Base-by-base conservation (phyloP, 495 filamentous ascomycete species). In the Podospora pseudopauciseta region DNA sequence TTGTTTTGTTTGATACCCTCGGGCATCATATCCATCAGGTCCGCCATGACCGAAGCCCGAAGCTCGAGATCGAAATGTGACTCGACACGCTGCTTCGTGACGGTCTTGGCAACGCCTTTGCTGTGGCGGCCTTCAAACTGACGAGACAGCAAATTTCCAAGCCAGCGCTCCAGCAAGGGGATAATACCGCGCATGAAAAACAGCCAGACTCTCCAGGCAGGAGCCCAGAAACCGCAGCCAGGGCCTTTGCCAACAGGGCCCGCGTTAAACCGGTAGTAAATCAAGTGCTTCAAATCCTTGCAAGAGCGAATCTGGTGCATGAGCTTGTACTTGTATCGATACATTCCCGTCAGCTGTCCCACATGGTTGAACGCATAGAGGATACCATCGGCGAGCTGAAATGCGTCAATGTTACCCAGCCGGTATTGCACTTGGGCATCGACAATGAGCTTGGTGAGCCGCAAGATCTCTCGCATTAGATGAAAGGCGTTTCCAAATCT, bases 11-110 rank as follows among this genome's bases (percentile, higher is more conserved):
- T 97, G 84, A 99, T 97, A 66, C 96, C 96, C 76, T 97, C 96
- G 1, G 96, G 96, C 96, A 99, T 99, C 96, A 99, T 99, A 73
- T 99, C 96, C 90, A 97, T 97, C 30, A 99, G 82, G 81, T 99
- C 96, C 20, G 94, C 92, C 92, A 99, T 99, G 62, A 99, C 96
- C 0, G 96, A 97, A 19, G 96, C 96, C 75, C 96, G 92, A 55
- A 99, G 87, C 80, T 99, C 96, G 65, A 99, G 87, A 77, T 99
- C 96, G 72, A 98, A 99, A 78, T 99, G 96, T 34, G 94, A 97
- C 80, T 99, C 96, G 30, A 99, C 96, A 79, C 96, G 90, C 79
- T 99, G 96, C 79, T 99, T 99, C 2, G 96, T 99, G 27, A 98
- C 96, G 13, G 96, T 99, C 82, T 99, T 99, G 63, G 96, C 96